These are phyloP conservation scores for Cylindrotheca fusiformis DNA, from an alignment of 108 stramenopile species.

Conservation along the genomic window DNA sequence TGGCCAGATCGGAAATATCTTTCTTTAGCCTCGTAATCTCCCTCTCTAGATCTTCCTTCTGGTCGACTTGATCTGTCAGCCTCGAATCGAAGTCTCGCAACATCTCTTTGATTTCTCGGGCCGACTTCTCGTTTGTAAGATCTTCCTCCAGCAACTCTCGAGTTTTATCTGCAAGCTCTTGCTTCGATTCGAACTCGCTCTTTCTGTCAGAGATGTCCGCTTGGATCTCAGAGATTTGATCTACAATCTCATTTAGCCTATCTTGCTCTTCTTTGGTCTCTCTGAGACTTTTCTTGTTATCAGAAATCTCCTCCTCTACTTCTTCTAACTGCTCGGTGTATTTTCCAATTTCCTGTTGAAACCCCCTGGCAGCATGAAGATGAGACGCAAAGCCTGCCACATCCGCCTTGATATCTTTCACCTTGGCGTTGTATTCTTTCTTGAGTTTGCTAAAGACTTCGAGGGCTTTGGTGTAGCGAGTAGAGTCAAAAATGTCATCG, in stretches of 20 bases:
- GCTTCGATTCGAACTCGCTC: slow-evolving; percentile 24
- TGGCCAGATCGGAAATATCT: slow-evolving; percentile 32
- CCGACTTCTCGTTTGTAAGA: slow-evolving; percentile 44
- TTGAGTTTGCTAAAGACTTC: slow-evolving; percentile 88
- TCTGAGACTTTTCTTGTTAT: slow-evolving; percentile 24
- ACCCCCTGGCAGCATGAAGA: slow-evolving; percentile 76
- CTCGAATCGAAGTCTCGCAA: slow-evolving; percentile 55
- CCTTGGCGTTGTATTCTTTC: slow-evolving; percentile 57
- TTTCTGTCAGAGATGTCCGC: slow-evolving; percentile 29
- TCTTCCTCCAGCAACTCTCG: slow-evolving; percentile 59
- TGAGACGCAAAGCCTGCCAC: slow-evolving; percentile 76
- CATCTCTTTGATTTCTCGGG: slow-evolving; percentile 56
- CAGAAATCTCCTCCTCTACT: slow-evolving; percentile 64
- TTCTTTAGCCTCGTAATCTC: slow-evolving; percentile 22
- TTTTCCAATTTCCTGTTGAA: slow-evolving; percentile 61
- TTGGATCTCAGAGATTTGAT: slow-evolving; percentile 34
- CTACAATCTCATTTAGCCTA: slow-evolving; percentile 34
- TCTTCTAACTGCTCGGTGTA: slow-evolving; percentile 60
- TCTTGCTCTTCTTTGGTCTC: slow-evolving; percentile 47
- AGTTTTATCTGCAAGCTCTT: slow-evolving; percentile 41
- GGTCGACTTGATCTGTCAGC: slow-evolving; percentile 33
- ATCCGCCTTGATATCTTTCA: slow-evolving; percentile 85
- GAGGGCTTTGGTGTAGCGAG: slow-evolving; percentile 88
- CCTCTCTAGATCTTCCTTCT: slow-evolving; percentile 22
- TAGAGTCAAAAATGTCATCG: slow-evolving; percentile 99